Percentiles rank a stretch among this genome's conserved stretches.
These are phyloP conservation scores for Zea luxurians DNA, from an alignment of 176 grass and related monocot genomes.

Conservation along the genomic window DNA sequence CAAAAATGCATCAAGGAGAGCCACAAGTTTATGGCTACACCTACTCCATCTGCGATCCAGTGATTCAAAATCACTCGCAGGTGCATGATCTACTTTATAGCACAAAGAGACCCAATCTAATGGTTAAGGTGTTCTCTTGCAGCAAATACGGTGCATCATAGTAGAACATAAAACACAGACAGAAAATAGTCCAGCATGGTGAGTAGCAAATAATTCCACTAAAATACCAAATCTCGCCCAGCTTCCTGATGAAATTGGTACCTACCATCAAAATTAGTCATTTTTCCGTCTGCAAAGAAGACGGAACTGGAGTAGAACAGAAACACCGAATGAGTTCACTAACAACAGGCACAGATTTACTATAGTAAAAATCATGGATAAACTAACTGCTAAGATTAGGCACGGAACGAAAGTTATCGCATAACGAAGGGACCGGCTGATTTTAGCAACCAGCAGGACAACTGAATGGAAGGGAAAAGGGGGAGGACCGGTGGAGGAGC, in stretches of 20 bases:
- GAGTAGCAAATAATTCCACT: neutral
- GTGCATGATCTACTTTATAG: neutral
- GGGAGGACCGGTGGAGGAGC: neutral
- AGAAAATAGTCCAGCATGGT: neutral
- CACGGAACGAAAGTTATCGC: neutral
- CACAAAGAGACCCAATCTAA: neutral
- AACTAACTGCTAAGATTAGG: neutral
- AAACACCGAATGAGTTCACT: neutral
- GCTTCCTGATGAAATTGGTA: neutral
- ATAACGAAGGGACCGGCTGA: neutral
- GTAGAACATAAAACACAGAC: neutral
- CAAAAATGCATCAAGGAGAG: neutral
- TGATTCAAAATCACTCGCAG: neutral
- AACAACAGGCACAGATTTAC: neutral
- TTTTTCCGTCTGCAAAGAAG: neutral
- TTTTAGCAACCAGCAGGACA: constrained; percentile 2
- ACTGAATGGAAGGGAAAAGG: neutral
- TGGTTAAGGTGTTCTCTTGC: neutral
- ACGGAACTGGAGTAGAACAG: neutral
- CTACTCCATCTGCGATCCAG: neutral
- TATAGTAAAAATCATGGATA: neutral
- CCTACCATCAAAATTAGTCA: neutral
- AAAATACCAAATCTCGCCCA: neutral
- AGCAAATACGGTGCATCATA: neutral
- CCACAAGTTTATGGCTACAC: neutral